Evolutionary conservation across 2,329 filamentous ascomycete species (phyloP), one percentile per base, ranked within the genome.

Genomic region (Neofusicoccum cordaticola): DNA sequence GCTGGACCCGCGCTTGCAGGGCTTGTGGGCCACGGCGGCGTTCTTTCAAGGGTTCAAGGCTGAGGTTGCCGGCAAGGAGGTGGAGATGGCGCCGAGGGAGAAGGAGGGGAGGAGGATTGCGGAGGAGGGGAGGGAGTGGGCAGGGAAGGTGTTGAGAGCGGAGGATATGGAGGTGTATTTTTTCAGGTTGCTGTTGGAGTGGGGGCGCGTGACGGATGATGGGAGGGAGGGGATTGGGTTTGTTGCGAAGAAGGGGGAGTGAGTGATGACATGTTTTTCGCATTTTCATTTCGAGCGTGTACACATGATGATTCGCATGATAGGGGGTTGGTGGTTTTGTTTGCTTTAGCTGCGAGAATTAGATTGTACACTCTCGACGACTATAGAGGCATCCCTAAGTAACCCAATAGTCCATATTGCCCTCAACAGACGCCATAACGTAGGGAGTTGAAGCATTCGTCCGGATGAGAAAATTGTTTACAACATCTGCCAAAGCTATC

Each of bases 161-260:
- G 88, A 89, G 73, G 92, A 95, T 71, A 91, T 90, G 85, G 89
- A 93, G 75, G 84, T 92, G 9, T 95, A 95, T 71, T 82, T 94
- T 71, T 95, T 93, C 72, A 80, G 91, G 52, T 74, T 95, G 66
- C 77, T 95, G 69, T 77, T 95, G 19, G 91, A 95, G 79, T 95
- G 90, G 74, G 76, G 73, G 0, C 60, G 75, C 35, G 62, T 78
- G 61, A 77, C 74, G 9, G 74, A 77, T 56, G 75, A 77, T 58
- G 67, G 66, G 47, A 70, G 75, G 64, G 74, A 70, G 3, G 70
- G 75, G 51, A 64, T 77, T n/a, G 74, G 75, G 9, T 77, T 39
- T 51, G 58, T 50, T 11, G 37, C 37, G 58, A 22, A 50, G 17
- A 12, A 4, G 4, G 9, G 27, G 15, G 11, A 5, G 56, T 13